Conservation (phyloP, 805 yeast genomes). For the Ogataea methylovora region DNA sequence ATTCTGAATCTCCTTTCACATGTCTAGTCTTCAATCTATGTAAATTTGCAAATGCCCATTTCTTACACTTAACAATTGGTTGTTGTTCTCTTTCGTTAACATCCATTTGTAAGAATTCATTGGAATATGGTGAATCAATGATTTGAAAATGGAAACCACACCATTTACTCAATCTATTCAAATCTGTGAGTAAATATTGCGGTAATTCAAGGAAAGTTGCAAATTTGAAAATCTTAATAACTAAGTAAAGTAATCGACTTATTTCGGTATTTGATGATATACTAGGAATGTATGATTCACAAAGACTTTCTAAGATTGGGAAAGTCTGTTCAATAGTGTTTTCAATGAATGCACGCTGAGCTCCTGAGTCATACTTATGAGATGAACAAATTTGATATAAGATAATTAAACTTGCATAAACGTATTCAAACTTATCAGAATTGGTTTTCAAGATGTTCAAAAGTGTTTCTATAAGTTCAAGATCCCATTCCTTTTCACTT, state of each 20-base stretch:
- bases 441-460: constrained; percentile 34
- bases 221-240: constrained; percentile 72
- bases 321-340: constrained; percentile 47
- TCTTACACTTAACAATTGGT: constrained; percentile 61
- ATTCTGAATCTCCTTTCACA: constrained; percentile 17
- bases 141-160: constrained; percentile 61
- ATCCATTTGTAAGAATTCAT: constrained; percentile 17
- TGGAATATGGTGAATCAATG: constrained; percentile 25
- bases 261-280: constrained; percentile 24
- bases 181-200: constrained; percentile 40
- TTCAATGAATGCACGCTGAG: constrained; percentile 44
- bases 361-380: constrained; percentile 62
- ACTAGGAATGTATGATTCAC: constrained; percentile 34
- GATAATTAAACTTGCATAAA: constrained; percentile 63
- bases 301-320: constrained; percentile 57
- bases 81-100: constrained; percentile 39
- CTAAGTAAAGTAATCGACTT: constrained; percentile 63
- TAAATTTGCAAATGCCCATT: constrained; percentile 81
- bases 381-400: constrained; percentile 62
- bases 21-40: constrained; percentile 61
- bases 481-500: constrained; percentile 42
- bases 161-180: constrained; percentile 50
- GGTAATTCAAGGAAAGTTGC: constrained; percentile 72
- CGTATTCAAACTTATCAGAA: constrained; percentile 31
- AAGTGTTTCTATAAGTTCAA: constrained; percentile 40